A percentile compares a stretch with the other conserved stretches of the same genome.
phyloP scores from a whole-genome alignment of 2,329 filamentous ascomycete species.

The Anthostomella pinea region DNA sequence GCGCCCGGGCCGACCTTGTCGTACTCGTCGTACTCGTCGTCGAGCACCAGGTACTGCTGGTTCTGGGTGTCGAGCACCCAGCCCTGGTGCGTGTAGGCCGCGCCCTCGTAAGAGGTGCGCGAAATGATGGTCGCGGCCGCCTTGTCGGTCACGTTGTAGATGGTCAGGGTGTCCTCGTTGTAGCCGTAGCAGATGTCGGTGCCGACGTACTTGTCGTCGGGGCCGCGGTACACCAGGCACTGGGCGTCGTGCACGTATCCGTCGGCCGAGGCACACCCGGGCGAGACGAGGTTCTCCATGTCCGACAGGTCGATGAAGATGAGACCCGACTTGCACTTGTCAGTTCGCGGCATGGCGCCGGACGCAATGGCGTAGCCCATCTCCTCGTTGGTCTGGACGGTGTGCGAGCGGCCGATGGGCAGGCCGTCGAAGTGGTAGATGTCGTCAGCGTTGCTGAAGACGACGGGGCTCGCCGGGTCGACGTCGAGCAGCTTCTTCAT shows the following conservation, averaged over 20 bases:
- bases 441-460: conserved; percentile 42
- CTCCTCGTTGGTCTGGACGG: conserved; percentile 46
- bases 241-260: conserved; percentile 62
- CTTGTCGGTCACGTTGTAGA: conserved; percentile 50
- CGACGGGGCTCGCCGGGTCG: conserved; percentile 40
- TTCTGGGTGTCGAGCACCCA: conserved; percentile 42
- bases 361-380: conserved; percentile 45
- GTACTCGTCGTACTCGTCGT: conserved; percentile 48
- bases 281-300: conserved; percentile 48
- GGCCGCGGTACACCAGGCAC: conserved; percentile 53
- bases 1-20: conserved; percentile 36
- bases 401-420: conserved; percentile 44
- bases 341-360: conserved; percentile 37
- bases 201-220: conserved; percentile 43
- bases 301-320: conserved; percentile 59
- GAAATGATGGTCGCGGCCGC: conserved; percentile 42
- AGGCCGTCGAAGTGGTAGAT: conserved; percentile 40
- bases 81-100: conserved; percentile 54
- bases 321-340: conserved; percentile 49
- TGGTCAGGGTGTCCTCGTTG: conserved; percentile 50
- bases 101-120: conserved; percentile 50
- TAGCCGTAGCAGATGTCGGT: conserved; percentile 55
- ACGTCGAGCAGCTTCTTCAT: conserved; percentile 54
- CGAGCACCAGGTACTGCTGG: conserved; percentile 40
- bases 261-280: conserved; percentile 53